phyloP scores from a whole-genome alignment of 2,329 filamentous ascomycete genomes.

The Talaromyces sp. region DNA sequence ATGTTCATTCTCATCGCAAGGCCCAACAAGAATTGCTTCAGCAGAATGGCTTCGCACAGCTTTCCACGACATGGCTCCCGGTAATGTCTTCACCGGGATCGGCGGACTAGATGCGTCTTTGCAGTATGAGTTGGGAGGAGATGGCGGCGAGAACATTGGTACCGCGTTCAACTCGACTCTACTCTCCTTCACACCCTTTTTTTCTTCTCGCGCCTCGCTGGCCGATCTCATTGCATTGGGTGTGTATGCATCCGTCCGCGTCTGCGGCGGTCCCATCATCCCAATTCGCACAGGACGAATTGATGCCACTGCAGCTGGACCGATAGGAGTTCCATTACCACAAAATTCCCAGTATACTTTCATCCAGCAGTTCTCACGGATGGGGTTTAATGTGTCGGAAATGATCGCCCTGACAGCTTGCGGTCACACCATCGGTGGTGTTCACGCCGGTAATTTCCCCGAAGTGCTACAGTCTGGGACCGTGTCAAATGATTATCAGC shows the following conservation, averaged over 20 bases:
- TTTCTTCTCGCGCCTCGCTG: conserved; percentile 17
- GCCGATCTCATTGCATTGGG: conserved; percentile 17
- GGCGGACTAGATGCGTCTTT: conserved; percentile 16
- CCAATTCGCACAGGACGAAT: conserved; percentile 16
- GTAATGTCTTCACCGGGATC: conserved; percentile 9
- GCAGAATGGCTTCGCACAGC: conserved; percentile 20
- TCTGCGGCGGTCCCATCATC: conserved; percentile 14
- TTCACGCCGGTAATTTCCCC: conserved; percentile 17
- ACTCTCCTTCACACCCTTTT: conserved; percentile 6
- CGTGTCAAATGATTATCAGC: conserved; percentile 15
- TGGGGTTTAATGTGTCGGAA: conserved; percentile 19
- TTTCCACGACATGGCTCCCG: conserved; percentile 19
- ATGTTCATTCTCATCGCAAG: conserved; percentile 8
- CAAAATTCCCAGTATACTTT: conserved; percentile 20
- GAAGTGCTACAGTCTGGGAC: conserved; percentile 12
- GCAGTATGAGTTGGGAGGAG: conserved; percentile 16
- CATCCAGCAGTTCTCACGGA: conserved; percentile 17
- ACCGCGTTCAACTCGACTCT: conserved; percentile 15
- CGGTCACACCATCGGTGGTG: conserved; percentile 18
- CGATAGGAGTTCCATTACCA: conserved; percentile 17
- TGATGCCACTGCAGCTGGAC: conserved; percentile 18
- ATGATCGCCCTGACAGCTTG: conserved; percentile 18
- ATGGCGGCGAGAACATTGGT: conserved; percentile 17
- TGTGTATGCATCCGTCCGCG: conserved; percentile 15
- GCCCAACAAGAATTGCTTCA: conserved; percentile 12